Percentiles rank a stretch among this genome's conserved stretches.
Conservation (phyloP, 306 rosid species). For the Echinosophora koreensis region DNA sequence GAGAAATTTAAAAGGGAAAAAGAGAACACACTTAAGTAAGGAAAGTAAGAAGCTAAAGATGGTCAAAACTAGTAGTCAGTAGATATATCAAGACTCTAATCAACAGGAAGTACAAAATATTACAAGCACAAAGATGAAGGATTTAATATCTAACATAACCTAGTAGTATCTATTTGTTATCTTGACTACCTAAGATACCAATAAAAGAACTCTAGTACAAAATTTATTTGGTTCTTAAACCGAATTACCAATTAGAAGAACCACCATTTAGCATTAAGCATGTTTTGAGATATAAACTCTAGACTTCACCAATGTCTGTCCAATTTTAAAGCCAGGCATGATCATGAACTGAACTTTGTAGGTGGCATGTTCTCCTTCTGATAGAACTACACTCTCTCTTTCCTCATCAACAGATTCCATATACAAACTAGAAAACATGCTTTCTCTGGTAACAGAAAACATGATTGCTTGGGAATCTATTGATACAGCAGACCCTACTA, state of each 20-base stretch:
- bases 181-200: conserved; percentile 15
- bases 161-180: conserved; percentile 19
- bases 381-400: conserved; percentile 29
- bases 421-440: conserved; percentile 53
- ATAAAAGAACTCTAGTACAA: conserved; percentile 17
- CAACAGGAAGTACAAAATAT: conserved; percentile 1
- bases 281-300: conserved; percentile 64
- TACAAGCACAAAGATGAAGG: conserved; percentile 30
- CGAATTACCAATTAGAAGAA: conserved; percentile 39
- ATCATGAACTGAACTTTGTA: conserved; percentile 66
- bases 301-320: conserved; percentile 60
- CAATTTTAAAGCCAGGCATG: conserved; percentile 70
- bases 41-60: conserved; percentile 19
- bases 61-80: conserved; percentile 12
- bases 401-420: conserved; percentile 65
- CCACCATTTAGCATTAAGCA: conserved; percentile 31
- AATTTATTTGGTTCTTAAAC: conserved; percentile 19
- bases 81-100: conserved; percentile 31
- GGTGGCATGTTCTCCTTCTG: conserved; percentile 12
- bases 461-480: conserved; percentile 56
- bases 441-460: conserved; percentile 53
- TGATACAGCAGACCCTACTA: conserved; percentile 54
- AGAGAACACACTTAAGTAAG: conserved; percentile 39
- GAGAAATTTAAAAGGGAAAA: conserved; percentile 1
- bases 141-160: not conserved